These are phyloP conservation scores for Colletotrichum musicola DNA, from an alignment of 2,329 filamentous ascomycete genomes.

Conservation along the genomic window DNA sequence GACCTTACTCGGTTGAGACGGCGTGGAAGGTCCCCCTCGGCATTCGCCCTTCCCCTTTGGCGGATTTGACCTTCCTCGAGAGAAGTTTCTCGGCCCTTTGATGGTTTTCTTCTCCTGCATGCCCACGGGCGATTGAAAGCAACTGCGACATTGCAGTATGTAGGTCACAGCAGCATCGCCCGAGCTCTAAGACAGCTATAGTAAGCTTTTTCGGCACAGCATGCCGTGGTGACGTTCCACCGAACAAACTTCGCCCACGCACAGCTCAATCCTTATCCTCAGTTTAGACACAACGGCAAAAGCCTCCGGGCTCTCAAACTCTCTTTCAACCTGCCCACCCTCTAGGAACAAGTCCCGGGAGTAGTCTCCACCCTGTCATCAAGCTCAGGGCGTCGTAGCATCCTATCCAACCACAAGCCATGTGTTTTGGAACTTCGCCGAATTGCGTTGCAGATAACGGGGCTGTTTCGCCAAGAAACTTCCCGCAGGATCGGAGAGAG, in stretches of 20 bases:
- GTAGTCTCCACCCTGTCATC: too few relatives aligned
- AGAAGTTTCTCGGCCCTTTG: neutral
- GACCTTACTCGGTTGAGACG: neutral
- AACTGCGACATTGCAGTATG: neutral
- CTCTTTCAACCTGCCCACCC: too few relatives aligned
- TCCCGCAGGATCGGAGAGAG: neutral
- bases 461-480: neutral
- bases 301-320: too few relatives aligned
- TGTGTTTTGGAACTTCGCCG: neutral
- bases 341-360: too few relatives aligned
- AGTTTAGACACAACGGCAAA: neutral
- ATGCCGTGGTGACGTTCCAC: conserved; percentile 2
- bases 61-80: neutral
- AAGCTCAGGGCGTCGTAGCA: too few relatives aligned
- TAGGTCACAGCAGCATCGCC: neutral
- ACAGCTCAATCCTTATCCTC: neutral
- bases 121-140: neutral
- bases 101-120: neutral
- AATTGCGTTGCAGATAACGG: neutral
- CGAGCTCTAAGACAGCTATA: neutral
- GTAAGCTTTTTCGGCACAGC: conserved; percentile 14
- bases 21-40: neutral
- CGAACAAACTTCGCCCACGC: neutral
- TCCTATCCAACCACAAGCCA: too few relatives aligned
- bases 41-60: neutral